Base-by-base conservation (phyloP, 2,329 filamentous ascomycete species). In the Pestalotiopsis sp. region DNA sequence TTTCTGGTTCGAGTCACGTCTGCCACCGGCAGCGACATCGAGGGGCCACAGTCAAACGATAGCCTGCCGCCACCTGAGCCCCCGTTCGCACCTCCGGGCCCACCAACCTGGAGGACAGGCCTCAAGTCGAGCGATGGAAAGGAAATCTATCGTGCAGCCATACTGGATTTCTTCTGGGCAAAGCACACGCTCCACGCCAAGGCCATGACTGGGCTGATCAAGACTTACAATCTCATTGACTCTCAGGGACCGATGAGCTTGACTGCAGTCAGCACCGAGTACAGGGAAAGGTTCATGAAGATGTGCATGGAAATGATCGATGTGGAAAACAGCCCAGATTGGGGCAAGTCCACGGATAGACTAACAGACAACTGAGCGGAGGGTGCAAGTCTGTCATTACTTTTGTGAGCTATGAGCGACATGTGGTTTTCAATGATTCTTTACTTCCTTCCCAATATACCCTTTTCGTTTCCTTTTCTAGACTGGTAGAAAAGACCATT, bases 151-250 rank as follows among this genome's bases (percentile, higher is more conserved):
- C 86, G 91, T 2, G 90, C 87, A 3, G 86, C 90, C 0, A 79
- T 94, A 14, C 82, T 94, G 41, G 92, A 94, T 78, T 94, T 94
- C 80, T 93, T 94, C 82, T 94, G 92, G 92, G 88, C 91, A 0
- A 92, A 91, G 78, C 91, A 93, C 78, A 91, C 90, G 72, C 73
- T 90, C 0, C 90, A 89, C 67, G 89, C 92, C 0, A 87, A 86
- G 76, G 83, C 87, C 1, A 87, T 93, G 86, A 92, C 91, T 0
- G 85, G 86, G 0, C 78, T 93, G 45, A 87, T 94, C 69, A 86
- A 86, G 63, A 80, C 85, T 0, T 92, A 90, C 73, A 93, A 93
- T 73, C 71, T 85, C 14, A 81, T 93, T 36, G 89, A 87, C 39
- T 81, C 85, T 2, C 85, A 91, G 72, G 91, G 91, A 0, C 91